Conservation (phyloP, 2,329 filamentous ascomycete genomes). For the Beauveria medogensis region DNA sequence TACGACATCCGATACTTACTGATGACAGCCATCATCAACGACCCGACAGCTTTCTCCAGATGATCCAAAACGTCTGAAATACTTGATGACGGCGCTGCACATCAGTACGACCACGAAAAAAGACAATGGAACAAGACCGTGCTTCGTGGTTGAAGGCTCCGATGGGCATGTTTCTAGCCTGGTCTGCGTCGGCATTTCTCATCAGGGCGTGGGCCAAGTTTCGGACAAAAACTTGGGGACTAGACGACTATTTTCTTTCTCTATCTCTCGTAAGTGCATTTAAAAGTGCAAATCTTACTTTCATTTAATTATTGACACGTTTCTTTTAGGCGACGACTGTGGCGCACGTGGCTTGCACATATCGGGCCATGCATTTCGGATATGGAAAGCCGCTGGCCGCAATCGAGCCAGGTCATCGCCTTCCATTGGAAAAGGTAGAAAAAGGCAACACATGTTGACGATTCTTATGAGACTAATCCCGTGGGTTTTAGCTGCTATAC, state of each 20-base stretch:
- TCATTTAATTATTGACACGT: not conserved
- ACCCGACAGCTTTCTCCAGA: not conserved
- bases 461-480: not conserved
- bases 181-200: conserved; percentile 11
- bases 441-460: too few relatives aligned
- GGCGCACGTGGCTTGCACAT: not conserved
- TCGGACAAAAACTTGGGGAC: conserved; percentile 12
- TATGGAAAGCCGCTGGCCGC: not conserved
- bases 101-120: not conserved
- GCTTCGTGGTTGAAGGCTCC: conserved; percentile 12
- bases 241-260: conserved; percentile 11
- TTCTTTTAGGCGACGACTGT: not conserved
- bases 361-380: not conserved
- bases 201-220: conserved; percentile 13
- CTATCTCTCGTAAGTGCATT: conserved; percentile 9
- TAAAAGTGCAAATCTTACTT: too few relatives aligned
- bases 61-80: not conserved
- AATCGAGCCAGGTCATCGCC: not conserved
- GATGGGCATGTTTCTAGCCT: conserved; percentile 13
- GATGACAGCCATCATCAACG: not conserved
- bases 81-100: not conserved
- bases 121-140: conserved; percentile 9
- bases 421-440: not conserved
- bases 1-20: not conserved
- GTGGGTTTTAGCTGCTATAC: not conserved